phyloP scores from a whole-genome alignment of 495 filamentous ascomycete species.

The Amorphotheca resinae region DNA sequence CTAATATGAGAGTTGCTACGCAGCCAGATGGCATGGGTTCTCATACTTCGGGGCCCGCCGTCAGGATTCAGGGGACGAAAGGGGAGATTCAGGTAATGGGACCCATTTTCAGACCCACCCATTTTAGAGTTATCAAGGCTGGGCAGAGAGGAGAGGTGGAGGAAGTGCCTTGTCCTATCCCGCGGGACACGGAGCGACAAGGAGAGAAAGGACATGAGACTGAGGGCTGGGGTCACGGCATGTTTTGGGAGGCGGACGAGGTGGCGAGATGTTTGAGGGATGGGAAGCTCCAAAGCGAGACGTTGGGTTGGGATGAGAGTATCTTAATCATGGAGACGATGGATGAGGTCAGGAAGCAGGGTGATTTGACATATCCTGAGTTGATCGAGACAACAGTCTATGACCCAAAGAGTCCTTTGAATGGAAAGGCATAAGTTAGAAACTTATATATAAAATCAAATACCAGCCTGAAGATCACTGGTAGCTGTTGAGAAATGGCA shows the following conservation, averaged over 20 bases:
- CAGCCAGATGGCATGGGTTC: constrained; percentile 44
- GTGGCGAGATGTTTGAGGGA: constrained; percentile 71
- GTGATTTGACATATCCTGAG: constrained; percentile 66
- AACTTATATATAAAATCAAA: background rate
- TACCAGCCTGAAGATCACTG: too few relatives aligned
- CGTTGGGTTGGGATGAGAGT: constrained; percentile 67
- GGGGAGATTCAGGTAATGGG: constrained; percentile 80
- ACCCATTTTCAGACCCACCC: constrained; percentile 55
- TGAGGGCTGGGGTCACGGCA: constrained; percentile 55
- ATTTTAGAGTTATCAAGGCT: constrained; percentile 43
- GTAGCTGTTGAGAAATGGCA: too few relatives aligned
- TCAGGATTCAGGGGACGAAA: constrained; percentile 72
- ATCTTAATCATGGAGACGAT: constrained; percentile 87
- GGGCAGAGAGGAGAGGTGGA: constrained; percentile 29
- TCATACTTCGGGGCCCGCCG: constrained; percentile 48
- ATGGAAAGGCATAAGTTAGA: constrained; percentile 15
- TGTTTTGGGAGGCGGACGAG: constrained; percentile 96
- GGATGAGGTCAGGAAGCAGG: constrained; percentile 76
- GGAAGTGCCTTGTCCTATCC: constrained; percentile 51
- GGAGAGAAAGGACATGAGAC: constrained; percentile 25
- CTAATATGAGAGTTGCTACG: constrained; percentile 49
- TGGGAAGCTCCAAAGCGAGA: constrained; percentile 66
- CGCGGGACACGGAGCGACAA: constrained; percentile 33
- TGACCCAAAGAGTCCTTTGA: constrained; percentile 40
- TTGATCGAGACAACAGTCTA: constrained; percentile 69